Percentiles rank a stretch among this genome's conserved stretches.
Conservation (phyloP, 177 flowering plant genomes). For the Telopea speciosissima region DNA sequence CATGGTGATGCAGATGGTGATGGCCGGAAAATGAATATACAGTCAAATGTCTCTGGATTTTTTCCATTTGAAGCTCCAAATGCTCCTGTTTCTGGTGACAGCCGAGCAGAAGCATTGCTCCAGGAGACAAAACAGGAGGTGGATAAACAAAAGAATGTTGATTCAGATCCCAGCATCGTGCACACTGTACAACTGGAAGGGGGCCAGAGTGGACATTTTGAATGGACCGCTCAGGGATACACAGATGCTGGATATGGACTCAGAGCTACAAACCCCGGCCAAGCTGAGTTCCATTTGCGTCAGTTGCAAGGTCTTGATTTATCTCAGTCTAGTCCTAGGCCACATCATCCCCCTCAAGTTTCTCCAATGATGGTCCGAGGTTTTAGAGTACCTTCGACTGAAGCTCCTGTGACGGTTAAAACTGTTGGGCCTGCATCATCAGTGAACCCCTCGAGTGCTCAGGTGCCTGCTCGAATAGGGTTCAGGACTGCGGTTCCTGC, state of each 20-base stretch:
- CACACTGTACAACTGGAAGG: constrained; percentile 12
- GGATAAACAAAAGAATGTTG: constrained; percentile 19
- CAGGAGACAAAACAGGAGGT: constrained; percentile 17
- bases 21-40: constrained; percentile 11
- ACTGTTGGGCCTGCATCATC: constrained; percentile 15
- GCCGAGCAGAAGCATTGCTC: constrained; percentile 5
- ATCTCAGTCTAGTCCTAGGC: constrained; percentile 9
- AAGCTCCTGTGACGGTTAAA: constrained; percentile 24
- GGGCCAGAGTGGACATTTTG: constrained; percentile 8
- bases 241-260: constrained; percentile 12
- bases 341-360: constrained; percentile 8
- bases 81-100: constrained; percentile 8
- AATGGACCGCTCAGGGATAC: constrained; percentile 8
- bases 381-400: constrained; percentile 13
- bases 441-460: constrained; percentile 11
- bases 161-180: constrained; percentile 13
- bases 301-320: constrained; percentile 16
- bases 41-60: constrained; percentile 12
- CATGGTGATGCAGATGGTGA: constrained; percentile 13
- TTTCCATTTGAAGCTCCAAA: constrained; percentile 13
- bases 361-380: constrained; percentile 7
- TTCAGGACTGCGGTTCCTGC: constrained; percentile 10
- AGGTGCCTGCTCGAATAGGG: constrained; percentile 5
- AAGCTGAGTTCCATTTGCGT: constrained; percentile 5
- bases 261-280: constrained; percentile 9